A percentile compares a stretch with the other conserved stretches of the same genome.
These are phyloP conservation scores for Taphrina communis DNA, from an alignment of 1,139 yeast species.

Conservation along the genomic window DNA sequence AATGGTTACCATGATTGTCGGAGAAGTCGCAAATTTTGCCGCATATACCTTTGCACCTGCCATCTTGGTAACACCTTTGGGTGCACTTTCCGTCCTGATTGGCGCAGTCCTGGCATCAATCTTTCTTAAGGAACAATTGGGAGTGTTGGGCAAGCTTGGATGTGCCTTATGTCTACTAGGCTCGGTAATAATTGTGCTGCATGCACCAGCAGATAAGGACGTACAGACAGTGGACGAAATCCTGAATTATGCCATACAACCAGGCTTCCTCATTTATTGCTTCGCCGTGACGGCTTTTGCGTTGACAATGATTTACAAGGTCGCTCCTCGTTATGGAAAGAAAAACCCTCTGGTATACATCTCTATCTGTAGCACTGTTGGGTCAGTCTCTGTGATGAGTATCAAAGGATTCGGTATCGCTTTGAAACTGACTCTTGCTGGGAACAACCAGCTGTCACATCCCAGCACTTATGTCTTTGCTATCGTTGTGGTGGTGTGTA, in stretches of 20 bases:
- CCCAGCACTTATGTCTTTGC: conserved; percentile 83
- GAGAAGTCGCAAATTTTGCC: conserved; percentile 90
- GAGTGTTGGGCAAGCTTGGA: conserved; percentile 89
- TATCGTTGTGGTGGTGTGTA: conserved; percentile 77
- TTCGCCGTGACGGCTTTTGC: conserved; percentile 68
- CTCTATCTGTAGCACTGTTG: conserved; percentile 87
- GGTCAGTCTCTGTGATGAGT: conserved; percentile 89
- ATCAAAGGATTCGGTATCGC: conserved; percentile 95
- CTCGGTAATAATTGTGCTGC: conserved; percentile 84
- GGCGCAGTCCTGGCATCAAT: conserved; percentile 90
- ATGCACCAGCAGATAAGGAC: conserved; percentile 93
- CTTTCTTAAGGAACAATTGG: conserved; percentile 83
- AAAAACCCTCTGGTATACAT: conserved; percentile 88
- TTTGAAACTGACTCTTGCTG: conserved; percentile 77
- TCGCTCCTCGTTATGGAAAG: conserved; percentile 81
- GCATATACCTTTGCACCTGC: conserved; percentile 97
- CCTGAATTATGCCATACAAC: conserved; percentile 75
- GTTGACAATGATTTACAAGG: conserved; percentile 76
- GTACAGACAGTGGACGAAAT: conserved; percentile 88
- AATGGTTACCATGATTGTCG: conserved; percentile 77
- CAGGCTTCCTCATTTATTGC: conserved; percentile 78
- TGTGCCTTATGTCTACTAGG: conserved; percentile 91
- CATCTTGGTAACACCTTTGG: conserved; percentile 86
- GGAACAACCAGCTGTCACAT: conserved; percentile 89
- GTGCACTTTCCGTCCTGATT: conserved; percentile 86